These are phyloP conservation scores for Phialophora tarda DNA, from an alignment of 2,329 filamentous ascomycete species.

Conservation along the genomic window DNA sequence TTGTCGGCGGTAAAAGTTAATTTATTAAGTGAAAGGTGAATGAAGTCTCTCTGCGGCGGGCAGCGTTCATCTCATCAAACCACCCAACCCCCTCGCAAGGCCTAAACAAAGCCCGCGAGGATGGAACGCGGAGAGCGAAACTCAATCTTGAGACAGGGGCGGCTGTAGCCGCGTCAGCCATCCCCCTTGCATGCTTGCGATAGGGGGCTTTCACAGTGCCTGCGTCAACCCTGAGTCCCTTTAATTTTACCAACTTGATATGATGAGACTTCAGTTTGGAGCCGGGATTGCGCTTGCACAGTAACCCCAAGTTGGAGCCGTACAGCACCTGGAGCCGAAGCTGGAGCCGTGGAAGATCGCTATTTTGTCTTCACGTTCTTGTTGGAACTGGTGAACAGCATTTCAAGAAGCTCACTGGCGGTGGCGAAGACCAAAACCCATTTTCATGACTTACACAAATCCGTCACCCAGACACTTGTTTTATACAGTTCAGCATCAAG, in stretches of 20 bases:
- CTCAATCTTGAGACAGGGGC: slow-evolving; percentile 16
- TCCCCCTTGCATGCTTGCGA: not conserved
- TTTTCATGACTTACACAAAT: not conserved
- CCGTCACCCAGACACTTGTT: not conserved
- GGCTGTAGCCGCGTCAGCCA: not conserved
- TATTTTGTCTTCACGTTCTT: not conserved
- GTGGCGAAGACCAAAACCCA: not conserved
- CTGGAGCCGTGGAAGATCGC: not conserved
- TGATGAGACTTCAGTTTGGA: not conserved
- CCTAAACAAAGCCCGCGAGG: slow-evolving; percentile 8
- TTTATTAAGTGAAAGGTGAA: not conserved
- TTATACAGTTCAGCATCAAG: slow-evolving; percentile 3
- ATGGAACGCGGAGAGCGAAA: slow-evolving; percentile 21
- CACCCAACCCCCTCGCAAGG: not conserved
- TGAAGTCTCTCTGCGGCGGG: not conserved
- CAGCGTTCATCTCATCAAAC: not conserved
- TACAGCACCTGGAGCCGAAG: too few relatives aligned
- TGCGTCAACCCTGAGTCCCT: not conserved
- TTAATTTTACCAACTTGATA: slow-evolving; percentile 1
- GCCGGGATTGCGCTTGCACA: not conserved
- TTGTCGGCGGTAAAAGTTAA: not conserved
- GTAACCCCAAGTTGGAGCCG: not conserved
- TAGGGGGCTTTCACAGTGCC: not conserved
- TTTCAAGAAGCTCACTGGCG: not conserved
- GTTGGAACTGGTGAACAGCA: not conserved